Base-by-base conservation (phyloP, 2,329 filamentous ascomycete genomes). In the Calonectria hongkongensis region DNA sequence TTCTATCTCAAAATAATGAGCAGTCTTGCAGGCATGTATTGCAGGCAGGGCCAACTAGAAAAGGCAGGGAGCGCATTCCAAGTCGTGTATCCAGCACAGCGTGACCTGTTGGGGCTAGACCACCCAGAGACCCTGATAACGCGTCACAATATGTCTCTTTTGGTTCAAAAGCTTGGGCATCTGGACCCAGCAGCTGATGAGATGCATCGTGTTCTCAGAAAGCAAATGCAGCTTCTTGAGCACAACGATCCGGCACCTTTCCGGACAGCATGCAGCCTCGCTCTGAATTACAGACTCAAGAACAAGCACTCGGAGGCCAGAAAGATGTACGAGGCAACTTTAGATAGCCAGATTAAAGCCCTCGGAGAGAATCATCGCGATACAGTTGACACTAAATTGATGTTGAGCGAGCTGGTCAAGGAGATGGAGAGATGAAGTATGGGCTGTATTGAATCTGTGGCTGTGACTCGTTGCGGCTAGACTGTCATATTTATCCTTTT, bases 121-220 rank as follows among this genome's bases (percentile, higher is more conserved):
- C 69, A 71, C 54, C 63, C 69, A 4, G 69, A 71, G 10, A 71
- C 69, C 16, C 21, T 71, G 25, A 21, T 66, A 15, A 71, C 63
- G 2, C 69, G 69, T 5, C 69, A 71, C 30, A 51, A 71, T n/a
- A 50, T 67, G 25, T 45, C 68, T 5, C 60, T 70, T 4, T 28
- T 70, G 12, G 3, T 41, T 7, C 68, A 70, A 39, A 51, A 50
- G 15, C 58, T 28, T 6, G 68, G 60, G 1, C 43, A 39, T 4
- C 16, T 48, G 2, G 48, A 65, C 4, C 27, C 28, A 4, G 68
- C 68, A 1, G 48, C 60, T 5, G 36, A 47, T 4, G 68, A 70
- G 39, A 45, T 70, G 48, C 47, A n/a, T 3, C 12, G 45, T 15
- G 68, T 70, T 13, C 28, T 65, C 6, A 48, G 36, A 16, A 43